Base-by-base conservation (phyloP, 139 green algal species). In the Mesostigma viride region DNA sequence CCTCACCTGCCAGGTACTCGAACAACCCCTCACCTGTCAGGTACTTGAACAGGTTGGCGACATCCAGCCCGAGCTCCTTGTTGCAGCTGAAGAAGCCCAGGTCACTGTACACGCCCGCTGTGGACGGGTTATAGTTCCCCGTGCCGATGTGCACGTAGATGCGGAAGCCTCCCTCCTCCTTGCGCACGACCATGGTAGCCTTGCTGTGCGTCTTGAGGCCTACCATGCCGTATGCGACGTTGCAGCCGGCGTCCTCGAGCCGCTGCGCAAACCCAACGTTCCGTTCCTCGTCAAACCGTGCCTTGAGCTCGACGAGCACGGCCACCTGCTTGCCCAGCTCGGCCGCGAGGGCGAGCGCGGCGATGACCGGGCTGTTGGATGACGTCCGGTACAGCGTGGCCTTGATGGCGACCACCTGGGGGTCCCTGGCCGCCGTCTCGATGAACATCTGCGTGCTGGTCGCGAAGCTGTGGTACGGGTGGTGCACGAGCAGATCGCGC, bases 191-290 rank as follows among this genome's bases (percentile, higher is more conserved):
- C 44, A 85, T 68, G 32, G 61, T 83, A 31, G 58, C 64, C 67
- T 87, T 87, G 69, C 62, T 79, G 69, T 87, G 81, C 22, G 79
- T 87, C 70, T 87, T 87, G 30, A 87, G 70, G 26, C 81, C 81
- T 22, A 85, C 70, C 2, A 87, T 70, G 26, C 81, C 81, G 63
- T 87, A 87, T 3, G 81, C 81, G 2, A 87, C 77, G 58, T 83
- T 78, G 65, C 79, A 85, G 34, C 81, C 81, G 24, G 79, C 81
- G 44, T 79, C 33, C 67, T 86, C 78, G 28, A 84, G 72, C 5
- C 51, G 65, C 48, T 80, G 62, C 4, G 78, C 81, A 63, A 83
- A 82, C 22, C 72, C 60, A 1, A 85, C 72, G 64, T 87, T 85
- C 44, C 75, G 35, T 14, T 67, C 81, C 67, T 86, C 81, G 59